A percentile compares a stretch with the other conserved stretches of the same genome.
phyloP scores from a whole-genome alignment of 2,329 filamentous ascomycete genomes.

The Aspergillus brasiliensis region DNA sequence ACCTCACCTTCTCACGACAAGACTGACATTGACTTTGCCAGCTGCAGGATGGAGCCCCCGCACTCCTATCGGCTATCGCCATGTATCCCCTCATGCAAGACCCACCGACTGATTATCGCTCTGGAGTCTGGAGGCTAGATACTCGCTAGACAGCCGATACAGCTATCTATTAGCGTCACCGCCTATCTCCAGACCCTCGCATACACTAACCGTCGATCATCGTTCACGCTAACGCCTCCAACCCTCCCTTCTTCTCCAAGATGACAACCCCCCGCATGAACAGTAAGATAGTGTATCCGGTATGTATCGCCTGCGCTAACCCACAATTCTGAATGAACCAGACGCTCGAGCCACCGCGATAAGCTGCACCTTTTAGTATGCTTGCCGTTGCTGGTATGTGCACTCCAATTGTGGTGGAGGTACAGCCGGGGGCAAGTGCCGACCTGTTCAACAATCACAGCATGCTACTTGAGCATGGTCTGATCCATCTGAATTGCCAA shows the following conservation, averaged over 20 bases:
- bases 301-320: slow-evolving; percentile 6
- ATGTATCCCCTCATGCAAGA: neutral
- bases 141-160: neutral
- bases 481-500: no score
- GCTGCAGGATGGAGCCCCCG: neutral
- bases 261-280: neutral
- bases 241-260: neutral
- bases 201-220: slow-evolving; percentile 5
- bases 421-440: neutral
- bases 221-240: neutral
- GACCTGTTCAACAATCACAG: no score
- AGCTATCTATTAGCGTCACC: neutral
- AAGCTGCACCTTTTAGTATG: neutral
- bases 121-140: neutral
- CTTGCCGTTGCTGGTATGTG: no score
- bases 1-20: no score
- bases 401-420: neutral
- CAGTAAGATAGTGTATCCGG: slow-evolving; percentile 2
- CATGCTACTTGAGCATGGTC: no score
- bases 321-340: neutral
- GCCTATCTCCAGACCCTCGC: neutral
- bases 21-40: neutral
- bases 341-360: neutral
- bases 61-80: neutral
- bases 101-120: neutral